Base-by-base conservation (phyloP, 2,329 filamentous ascomycete genomes). In the Plenodomus biglobosus region DNA sequence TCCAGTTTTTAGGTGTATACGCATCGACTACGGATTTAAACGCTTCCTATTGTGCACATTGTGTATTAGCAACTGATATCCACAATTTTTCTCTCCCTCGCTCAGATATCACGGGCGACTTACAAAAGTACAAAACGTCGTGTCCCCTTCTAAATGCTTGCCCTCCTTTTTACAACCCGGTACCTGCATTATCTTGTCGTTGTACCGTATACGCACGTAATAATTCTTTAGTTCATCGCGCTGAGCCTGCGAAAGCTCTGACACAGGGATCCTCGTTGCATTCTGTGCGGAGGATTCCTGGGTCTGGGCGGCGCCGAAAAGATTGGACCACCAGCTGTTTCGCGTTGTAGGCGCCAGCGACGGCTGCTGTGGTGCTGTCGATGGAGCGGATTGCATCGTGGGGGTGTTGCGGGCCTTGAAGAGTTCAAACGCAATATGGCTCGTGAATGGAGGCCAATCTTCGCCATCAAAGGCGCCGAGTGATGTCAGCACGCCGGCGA, bases 11-110 rank as follows among this genome's bases (percentile, higher is more conserved):
- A 0, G 94, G 94, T 1, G 90, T 94, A 67, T 88, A 95, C 64
- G 90, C 90, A 73, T 97, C 92, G 2, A 94, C 90, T 46, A 96
- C 89, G 42, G 83, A 78, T 73, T 97, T 97, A 79, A 99, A 99
- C 0, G 92, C 90, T 47, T 87, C 84, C 85, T 89, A 52, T 44
- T 27, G 8, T 18, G 13, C 19, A n/a, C 20, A 22, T 24, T 5
- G 22, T 5, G 10, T 24, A 13, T 19, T 11, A 17, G 16, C 2
- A 10, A 44, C 34, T 15, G 32, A 17, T n/a, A 37, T 37, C 16
- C 8, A 37, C 35, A 37, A 37, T 6, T 5, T 7, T 36, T 5
- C 5, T 5, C 17, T 5, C 17, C n/a, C 17, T 7, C 5, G 34
- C 15, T 24, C 27, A 37, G 18, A 13, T 21, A 30, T 36, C 2